Percentiles rank a stretch among this genome's conserved stretches.
Conservation (phyloP, 306 rosid species). For the Macrotyloma uniflorum region DNA sequence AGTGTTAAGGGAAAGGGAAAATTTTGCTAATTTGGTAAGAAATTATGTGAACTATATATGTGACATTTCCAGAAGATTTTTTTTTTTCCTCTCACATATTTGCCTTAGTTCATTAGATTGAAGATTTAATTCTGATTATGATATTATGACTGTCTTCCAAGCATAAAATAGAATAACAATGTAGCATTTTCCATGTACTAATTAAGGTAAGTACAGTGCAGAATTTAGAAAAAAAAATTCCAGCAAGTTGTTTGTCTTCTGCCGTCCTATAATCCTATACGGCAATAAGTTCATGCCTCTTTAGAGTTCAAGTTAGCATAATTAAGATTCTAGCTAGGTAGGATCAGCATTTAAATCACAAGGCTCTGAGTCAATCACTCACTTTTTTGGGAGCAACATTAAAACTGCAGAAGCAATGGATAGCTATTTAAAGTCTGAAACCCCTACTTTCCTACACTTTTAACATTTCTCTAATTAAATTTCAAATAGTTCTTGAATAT, state of each 20-base stretch:
- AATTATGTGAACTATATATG: neutral
- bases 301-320: slow-evolving; percentile 1
- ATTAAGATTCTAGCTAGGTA: neutral
- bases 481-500: neutral
- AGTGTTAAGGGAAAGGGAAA: neutral
- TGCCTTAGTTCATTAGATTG: no score
- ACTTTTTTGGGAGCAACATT: neutral
- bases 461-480: neutral
- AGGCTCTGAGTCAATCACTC: neutral
- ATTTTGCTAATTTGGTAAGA: neutral
- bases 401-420: neutral
- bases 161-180: neutral
- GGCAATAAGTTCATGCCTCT: neutral
- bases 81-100: no score
- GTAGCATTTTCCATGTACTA: slow-evolving; percentile 10
- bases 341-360: slow-evolving; percentile 29
- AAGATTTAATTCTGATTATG: no score
- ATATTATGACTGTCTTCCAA: no score
- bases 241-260: neutral
- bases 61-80: no score
- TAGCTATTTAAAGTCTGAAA: slow-evolving; percentile 4
- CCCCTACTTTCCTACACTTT: neutral
- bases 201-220: neutral
- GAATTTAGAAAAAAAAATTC: neutral
- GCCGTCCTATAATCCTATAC: neutral